Evolutionary conservation across 2,329 filamentous ascomycete species (phyloP), one percentile per base, ranked within the genome.

Genomic region (Aureobasidium sp.): DNA sequence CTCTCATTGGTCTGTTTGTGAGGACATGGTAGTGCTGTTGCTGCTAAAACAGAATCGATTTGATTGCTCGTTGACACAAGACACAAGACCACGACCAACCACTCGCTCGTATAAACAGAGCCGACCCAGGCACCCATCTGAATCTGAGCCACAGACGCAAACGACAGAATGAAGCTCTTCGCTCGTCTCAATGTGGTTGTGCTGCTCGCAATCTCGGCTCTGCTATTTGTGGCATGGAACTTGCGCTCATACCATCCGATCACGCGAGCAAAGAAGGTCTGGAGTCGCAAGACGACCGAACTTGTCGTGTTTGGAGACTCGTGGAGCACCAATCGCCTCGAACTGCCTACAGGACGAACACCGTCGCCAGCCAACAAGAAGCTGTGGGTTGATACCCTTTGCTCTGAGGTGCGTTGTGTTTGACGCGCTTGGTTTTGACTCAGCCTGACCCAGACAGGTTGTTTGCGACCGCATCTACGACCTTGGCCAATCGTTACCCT

Each of bases 271-370:
- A 51, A 60, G 22, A 52, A 45, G 29, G 53, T 56, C 7, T 63
- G 55, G 62, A 60, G 29, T 15, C 45, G 55, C 25, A 34, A 49
- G 31, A 52, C 48, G 15, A 60, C 36, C 12, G 31, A 53, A 9
- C 11, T 63, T 0, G 29, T 59, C 5, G 61, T 57, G 37, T 63
- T 63, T 34, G 55, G 47, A 29, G 62, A 60, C 48, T 63, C 56
- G 36, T 63, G 62, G 55, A 63, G 56, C 41, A 58, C 45, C 52
- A 49, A 48, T 57, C 55, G 42, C 55, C 55, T 60, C 45, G 53
- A 62, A 53, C 39, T 25, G n/a, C 31, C 39, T 27, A 29, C 36
- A 29, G 9, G 15, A 17, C 44, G 29, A 48, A 29, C 55, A n/a
- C 37, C 45, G n/a, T 9, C 37, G 20, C 55, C 47, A 45, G 17